phyloP scores from a whole-genome alignment of 2,329 filamentous ascomycete genomes.

The Curvularia lunata region DNA sequence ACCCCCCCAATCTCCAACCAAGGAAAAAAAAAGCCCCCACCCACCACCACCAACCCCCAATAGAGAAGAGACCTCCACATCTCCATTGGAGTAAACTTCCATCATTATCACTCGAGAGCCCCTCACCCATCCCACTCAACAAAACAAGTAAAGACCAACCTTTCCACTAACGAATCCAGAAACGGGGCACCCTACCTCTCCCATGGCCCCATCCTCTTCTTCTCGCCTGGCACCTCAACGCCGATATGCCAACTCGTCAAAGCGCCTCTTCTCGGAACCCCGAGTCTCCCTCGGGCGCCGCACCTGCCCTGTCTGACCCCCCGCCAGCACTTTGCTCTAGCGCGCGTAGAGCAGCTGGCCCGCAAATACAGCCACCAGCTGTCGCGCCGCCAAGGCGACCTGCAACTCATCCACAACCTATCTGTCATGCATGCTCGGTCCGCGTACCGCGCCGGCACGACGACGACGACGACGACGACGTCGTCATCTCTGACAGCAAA shows the following conservation, averaged over 20 bases:
- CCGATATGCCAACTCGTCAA: conserved; percentile 49
- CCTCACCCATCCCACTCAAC: background rate
- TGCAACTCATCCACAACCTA: conserved; percentile 48
- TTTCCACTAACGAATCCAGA: conserved; percentile 19
- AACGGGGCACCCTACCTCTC: conserved; percentile 41
- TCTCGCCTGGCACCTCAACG: conserved; percentile 37
- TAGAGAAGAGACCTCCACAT: background rate
- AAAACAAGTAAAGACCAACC: background rate
- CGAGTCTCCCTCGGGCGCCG: conserved; percentile 38
- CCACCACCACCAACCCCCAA: background rate
- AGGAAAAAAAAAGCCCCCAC: no score
- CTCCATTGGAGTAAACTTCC: background rate
- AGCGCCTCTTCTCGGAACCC: conserved; percentile 46
- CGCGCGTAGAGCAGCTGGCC: conserved; percentile 38
- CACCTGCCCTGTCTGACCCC: conserved; percentile 40
- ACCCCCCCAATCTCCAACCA: no score
- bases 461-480: conserved; percentile 10
- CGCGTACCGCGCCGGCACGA: conserved; percentile 27
- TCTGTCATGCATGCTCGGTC: conserved; percentile 47
- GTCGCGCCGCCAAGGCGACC: conserved; percentile 46
- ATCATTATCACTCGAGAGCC: background rate
- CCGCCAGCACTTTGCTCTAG: conserved; percentile 40
- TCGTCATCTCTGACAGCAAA: background rate
- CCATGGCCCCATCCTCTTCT: conserved; percentile 44
- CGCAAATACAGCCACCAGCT: conserved; percentile 38